Percentiles rank a stretch among this genome's conserved stretches.
These are phyloP conservation scores for Ophiostoma populinum DNA, from an alignment of 2,329 filamentous ascomycete genomes.

Conservation along the genomic window DNA sequence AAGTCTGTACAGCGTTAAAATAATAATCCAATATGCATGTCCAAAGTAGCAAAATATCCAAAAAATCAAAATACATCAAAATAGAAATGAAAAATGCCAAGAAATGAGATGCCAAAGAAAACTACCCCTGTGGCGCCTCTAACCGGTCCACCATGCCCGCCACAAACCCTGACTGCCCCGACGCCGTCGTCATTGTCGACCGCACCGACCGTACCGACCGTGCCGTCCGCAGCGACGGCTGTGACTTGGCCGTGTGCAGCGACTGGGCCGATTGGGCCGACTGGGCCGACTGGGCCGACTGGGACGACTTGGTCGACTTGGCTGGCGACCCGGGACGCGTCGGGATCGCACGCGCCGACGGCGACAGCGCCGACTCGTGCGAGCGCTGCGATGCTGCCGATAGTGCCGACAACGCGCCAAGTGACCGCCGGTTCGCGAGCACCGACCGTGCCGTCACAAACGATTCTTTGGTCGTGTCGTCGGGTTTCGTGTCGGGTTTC, in stretches of 20 bases:
- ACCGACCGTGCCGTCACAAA: conserved; percentile 4
- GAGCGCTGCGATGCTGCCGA: not conserved
- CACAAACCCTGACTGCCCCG: conserved; percentile 18
- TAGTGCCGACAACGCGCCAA: not conserved
- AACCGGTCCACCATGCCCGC: conserved; percentile 38
- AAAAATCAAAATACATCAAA: not conserved
- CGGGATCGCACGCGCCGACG: not conserved
- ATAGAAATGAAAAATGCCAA: not conserved
- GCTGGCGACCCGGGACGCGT: not conserved
- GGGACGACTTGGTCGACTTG: not conserved
- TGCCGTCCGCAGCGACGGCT: not conserved
- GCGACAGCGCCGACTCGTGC: not conserved
- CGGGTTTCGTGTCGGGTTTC: not conserved
- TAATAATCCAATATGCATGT: not conserved
- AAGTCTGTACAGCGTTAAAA: no score
- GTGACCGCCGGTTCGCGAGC: not conserved
- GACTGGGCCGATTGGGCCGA: not conserved
- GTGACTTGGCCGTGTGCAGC: not conserved
- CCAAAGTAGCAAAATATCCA: not conserved
- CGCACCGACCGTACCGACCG: conserved; percentile 11
- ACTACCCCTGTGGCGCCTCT: conserved; percentile 19
- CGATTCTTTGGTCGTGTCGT: not conserved
- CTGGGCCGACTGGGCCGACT: not conserved
- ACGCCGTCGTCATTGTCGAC: conserved; percentile 9
- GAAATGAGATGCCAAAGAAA: not conserved